A percentile compares a stretch with the other conserved stretches of the same genome.
Evolutionary conservation across 176 grass and related monocot species (phyloP).

Genomic region (Aegilops sharonensis): DNA sequence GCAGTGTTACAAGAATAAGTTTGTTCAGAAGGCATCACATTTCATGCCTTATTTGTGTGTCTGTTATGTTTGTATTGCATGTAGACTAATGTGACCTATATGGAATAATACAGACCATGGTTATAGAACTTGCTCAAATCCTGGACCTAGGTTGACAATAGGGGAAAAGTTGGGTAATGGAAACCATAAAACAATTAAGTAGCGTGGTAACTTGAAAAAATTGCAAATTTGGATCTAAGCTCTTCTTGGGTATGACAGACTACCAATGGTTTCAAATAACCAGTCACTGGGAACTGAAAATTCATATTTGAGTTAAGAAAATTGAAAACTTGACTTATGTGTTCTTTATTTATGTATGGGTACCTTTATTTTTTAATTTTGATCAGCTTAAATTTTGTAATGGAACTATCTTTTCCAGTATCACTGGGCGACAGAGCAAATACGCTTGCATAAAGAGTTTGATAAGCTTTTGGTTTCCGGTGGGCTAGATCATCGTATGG

Average conservation of each 20-base stretch:
- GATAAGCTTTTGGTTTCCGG: neutral
- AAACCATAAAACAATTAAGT: neutral
- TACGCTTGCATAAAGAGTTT: constrained; percentile 7
- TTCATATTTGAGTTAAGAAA: neutral
- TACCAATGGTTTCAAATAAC: neutral
- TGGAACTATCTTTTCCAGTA: constrained; percentile 1
- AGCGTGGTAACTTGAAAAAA: neutral
- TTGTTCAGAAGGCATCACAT: neutral
- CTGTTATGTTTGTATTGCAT: neutral
- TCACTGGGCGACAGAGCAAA: neutral
- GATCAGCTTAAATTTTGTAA: neutral
- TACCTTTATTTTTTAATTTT: neutral
- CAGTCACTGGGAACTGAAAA: neutral
- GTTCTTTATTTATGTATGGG: neutral
- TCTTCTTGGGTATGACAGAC: neutral
- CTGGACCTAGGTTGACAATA: too few species aligned
- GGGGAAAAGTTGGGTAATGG: neutral
- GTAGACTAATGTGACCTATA: neutral
- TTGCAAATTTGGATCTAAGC: neutral
- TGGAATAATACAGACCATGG: neutral
- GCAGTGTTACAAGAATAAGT: neutral
- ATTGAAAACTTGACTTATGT: neutral
- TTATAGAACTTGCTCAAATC: neutral
- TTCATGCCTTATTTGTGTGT: neutral
- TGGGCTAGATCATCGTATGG: neutral